A percentile compares a stretch with the other conserved stretches of the same genome.
phyloP scores from a whole-genome alignment of 2,329 filamentous ascomycete species.

The Aureobasidium zeae region DNA sequence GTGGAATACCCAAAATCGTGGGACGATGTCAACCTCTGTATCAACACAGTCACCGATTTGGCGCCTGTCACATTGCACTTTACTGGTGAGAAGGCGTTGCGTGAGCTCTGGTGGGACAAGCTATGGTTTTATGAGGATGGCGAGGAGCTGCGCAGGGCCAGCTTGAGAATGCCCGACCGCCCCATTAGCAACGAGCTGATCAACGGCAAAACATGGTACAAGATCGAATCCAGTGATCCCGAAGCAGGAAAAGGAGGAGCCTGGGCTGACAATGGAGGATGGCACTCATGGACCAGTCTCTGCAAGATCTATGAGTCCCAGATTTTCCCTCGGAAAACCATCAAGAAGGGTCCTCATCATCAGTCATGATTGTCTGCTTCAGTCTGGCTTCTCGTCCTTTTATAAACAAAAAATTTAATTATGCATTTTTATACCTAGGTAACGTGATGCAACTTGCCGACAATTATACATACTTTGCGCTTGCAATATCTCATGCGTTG shows the following conservation, averaged over 20 bases:
- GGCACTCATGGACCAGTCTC: conserved; percentile 24
- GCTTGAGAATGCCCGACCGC: conserved; percentile 14
- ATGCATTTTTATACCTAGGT: not conserved
- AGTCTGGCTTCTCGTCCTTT: not conserved
- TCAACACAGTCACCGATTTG: conserved; percentile 24
- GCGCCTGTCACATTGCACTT: conserved; percentile 21
- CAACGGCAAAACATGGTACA: conserved; percentile 23
- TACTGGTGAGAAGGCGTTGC: conserved; percentile 26
- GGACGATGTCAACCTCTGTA: conserved; percentile 21
- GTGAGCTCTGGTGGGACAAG: conserved; percentile 25
- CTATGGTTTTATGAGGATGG: conserved; percentile 26
- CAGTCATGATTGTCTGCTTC: not conserved
- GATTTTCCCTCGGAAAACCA: conserved; percentile 17
- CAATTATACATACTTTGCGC: no score
- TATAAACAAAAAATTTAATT: not conserved
- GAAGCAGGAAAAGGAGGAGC: conserved; percentile 23
- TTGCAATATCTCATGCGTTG: no score
- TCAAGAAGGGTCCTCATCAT: conserved; percentile 7
- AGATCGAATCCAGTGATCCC: conserved; percentile 18
- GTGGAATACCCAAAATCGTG: conserved; percentile 17
- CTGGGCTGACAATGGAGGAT: conserved; percentile 24
- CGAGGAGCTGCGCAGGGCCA: conserved; percentile 20
- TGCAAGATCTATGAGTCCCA: conserved; percentile 21
- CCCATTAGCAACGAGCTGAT: conserved; percentile 20
- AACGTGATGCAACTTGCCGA: not conserved